Evolutionary conservation across 257 asterid species (phyloP), one percentile per base, ranked within the genome.

Genomic region (Jaltomata sinuosa): DNA sequence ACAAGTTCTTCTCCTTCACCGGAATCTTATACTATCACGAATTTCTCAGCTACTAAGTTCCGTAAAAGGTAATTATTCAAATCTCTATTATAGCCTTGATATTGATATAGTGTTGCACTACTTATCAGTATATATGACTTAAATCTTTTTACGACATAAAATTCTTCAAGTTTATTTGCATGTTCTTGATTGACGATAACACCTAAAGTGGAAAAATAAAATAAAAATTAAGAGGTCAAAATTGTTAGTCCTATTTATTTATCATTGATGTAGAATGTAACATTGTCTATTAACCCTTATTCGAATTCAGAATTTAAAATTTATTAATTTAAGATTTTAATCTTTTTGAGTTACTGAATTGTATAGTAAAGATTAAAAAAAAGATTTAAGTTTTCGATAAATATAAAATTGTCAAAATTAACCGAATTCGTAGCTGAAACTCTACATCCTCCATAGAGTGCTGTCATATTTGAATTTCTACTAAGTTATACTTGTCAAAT

Each of bases 1-100:
- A 89, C 72, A 6, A 84, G 83, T 15, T 92, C 92, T 34, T 90
- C 92, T 1, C 92, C 89, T 0, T 91, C 98, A 5, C 93, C 90
- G 59, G 93, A 93, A 85, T 67, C 92, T 8, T 88, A 84, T 42
- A 92, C 72, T 32, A 55, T 89, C 16, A 87, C 90, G 8, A 91
- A 85, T 67, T 62, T 86, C 14, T 90, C 91, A 18, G 84, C 86
- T 71, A 84, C 89, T 88, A 91, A 90, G 82, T 92, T 93, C 45
- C 87, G 88, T 38, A 90, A 88, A 91, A 93, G 97, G 97, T 67
- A 34, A 31, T 93, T 71, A 31, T 93, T 71, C 7, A 34, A 74
- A 74, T 45, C 6, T 74, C 22, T 74, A 11, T 11, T 61, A 25
- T 49, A 54, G 11, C 11, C 11, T 15, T 6, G 1, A 14, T 14